These are phyloP conservation scores for Solanum chilense DNA, from an alignment of 257 asterid genomes.

Conservation along the genomic window DNA sequence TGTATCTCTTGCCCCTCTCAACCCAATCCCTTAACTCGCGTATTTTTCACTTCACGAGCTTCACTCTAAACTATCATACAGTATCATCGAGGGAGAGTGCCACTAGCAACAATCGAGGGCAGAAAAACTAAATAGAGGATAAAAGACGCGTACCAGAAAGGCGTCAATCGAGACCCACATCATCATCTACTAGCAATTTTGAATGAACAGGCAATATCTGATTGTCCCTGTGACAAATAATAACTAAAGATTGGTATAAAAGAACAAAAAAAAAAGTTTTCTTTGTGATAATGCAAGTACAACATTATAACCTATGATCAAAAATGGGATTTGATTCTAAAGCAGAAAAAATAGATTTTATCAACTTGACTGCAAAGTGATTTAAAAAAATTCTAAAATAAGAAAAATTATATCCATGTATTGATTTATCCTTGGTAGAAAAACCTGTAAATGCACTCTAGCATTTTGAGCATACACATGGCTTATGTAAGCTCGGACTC, in stretches of 20 bases:
- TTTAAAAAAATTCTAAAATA: not conserved
- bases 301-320: not conserved
- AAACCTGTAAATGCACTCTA: not conserved
- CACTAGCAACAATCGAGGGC: not conserved
- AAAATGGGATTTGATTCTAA: not conserved
- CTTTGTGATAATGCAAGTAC: not conserved
- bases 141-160: constrained; percentile 61
- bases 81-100: not conserved
- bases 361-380: not conserved
- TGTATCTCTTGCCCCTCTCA: not conserved
- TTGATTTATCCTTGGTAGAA: not conserved
- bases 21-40: not conserved
- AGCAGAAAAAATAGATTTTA: not conserved
- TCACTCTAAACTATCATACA: not conserved
- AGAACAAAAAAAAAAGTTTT: not conserved
- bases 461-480: not conserved
- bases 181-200: constrained; percentile 26
- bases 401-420: not conserved
- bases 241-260: constrained; percentile 33
- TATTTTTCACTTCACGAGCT: not conserved
- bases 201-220: constrained; percentile 31
- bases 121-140: not conserved
- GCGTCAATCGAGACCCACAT: constrained; percentile 14
- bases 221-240: constrained; percentile 59
- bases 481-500: not conserved